Base-by-base conservation (phyloP, 2,329 filamentous ascomycete genomes). In the Venturia effusa region DNA sequence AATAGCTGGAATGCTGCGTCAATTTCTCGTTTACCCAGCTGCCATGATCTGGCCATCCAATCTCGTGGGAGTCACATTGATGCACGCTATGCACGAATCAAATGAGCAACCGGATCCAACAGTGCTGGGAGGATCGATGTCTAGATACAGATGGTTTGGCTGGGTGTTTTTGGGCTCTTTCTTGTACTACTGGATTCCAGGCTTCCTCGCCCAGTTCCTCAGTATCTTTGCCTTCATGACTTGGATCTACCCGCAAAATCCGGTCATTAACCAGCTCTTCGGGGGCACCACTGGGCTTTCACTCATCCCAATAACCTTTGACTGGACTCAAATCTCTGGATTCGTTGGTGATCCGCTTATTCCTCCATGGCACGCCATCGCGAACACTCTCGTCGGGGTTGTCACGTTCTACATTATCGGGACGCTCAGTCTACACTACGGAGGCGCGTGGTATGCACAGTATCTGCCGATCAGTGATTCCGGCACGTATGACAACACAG, bases 391-490 rank as follows among this genome's bases (percentile, higher is more conserved):
- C 17, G 62, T 64, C 34, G 64, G 64, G 24, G 61, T 65, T 13
- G 22, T 65, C 27, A 34, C 48, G 17, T 65, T 65, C 17, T 64
- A 64, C 51, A 80, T 89, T 65, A 72, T 88, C n/a, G 74, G 81
- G 3, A 78, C 83, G 1, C 77, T 82, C 0, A 75, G 80, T 5
- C 74, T 91, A 22, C 87, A 91, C 71, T 92, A 86, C 70, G 82
- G 78, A 7, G 84, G 84, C 11, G 76, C 79, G 0, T 90, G 86
- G 84, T 89, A 86, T 68, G 79, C 79, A 3, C 73, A 81, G 64
- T 89, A 83, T 69, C 72, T 89, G 15, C 86, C 87, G 3, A 90
- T 90, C 73, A 88, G 83, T 68, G 87, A 89, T 70, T 84, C 85
- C 1, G 78, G 77, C 55, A 89, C 84, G 27, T 90, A 89, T 69